A percentile compares a stretch with the other conserved stretches of the same genome.
These are phyloP conservation scores for Rubia balearica DNA, from an alignment of 305 asterid species.

Conservation along the genomic window DNA sequence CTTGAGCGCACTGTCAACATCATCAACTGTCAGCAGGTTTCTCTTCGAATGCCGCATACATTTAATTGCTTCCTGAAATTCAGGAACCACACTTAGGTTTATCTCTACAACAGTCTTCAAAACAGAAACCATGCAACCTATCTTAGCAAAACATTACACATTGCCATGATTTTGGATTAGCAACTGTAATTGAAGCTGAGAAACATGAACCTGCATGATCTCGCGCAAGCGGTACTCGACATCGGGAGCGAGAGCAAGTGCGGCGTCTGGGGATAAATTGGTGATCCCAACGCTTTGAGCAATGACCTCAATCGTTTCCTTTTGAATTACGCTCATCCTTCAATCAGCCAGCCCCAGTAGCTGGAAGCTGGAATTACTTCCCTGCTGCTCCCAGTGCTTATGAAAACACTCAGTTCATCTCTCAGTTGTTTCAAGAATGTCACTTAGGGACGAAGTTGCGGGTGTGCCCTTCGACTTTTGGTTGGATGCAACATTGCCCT, in stretches of 20 bases:
- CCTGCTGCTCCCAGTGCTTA: not conserved
- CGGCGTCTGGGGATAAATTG: slow-evolving; percentile 74
- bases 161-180: not conserved
- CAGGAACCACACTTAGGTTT: slow-evolving; percentile 3
- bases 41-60: slow-evolving; percentile 96
- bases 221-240: slow-evolving; percentile 90
- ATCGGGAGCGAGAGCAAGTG: slow-evolving; percentile 85
- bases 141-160: not conserved
- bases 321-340: slow-evolving; percentile 75
- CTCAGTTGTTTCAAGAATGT: too few species aligned
- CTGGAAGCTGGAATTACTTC: not conserved
- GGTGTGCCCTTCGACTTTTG: too few species aligned
- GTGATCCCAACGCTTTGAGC: slow-evolving; percentile 83
- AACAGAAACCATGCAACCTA: not conserved
- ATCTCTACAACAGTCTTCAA: not conserved
- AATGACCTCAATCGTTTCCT: slow-evolving; percentile 76
- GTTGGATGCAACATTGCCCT: too few species aligned
- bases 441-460: too few species aligned
- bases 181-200: not conserved
- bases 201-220: slow-evolving; percentile 74
- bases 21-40: slow-evolving; percentile 73
- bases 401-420: too few species aligned
- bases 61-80: slow-evolving; percentile 71
- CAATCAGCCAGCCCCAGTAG: not conserved
- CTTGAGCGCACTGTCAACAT: slow-evolving; percentile 82